Conservation (phyloP, 148 eudicot species). For the Hydrangea macrophylla region DNA sequence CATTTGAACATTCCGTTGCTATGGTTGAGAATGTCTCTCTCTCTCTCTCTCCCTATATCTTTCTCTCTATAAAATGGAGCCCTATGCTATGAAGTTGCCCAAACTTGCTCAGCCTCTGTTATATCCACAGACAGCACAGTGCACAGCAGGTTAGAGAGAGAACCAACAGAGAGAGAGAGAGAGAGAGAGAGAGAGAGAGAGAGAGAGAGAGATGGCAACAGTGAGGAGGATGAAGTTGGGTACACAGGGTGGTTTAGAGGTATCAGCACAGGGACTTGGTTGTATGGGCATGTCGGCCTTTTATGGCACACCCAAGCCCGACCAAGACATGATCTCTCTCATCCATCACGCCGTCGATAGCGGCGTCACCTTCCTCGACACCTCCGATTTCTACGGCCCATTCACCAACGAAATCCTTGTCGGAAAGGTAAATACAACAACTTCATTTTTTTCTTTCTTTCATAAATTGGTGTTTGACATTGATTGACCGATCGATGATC, state of each 20-base stretch:
- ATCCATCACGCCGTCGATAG: slow-evolving; percentile 23
- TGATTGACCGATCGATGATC: background rate
- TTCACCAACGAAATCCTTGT: slow-evolving; percentile 27
- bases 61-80: no score
- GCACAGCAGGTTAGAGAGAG: no score
- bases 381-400: slow-evolving; percentile 32
- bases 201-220: background rate
- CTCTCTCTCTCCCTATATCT: no score
- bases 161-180: no score
- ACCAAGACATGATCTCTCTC: slow-evolving; percentile 17
- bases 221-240: slow-evolving; percentile 26
- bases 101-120: no score
- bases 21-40: no score
- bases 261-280: slow-evolving; percentile 30
- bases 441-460: background rate
- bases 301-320: slow-evolving; percentile 18
- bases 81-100: no score
- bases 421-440: slow-evolving; percentile 25
- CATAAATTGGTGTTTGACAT: background rate
- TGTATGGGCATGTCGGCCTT: slow-evolving; percentile 29
- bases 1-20: no score
- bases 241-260: slow-evolving; percentile 4
- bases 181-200: no score
- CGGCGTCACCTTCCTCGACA: slow-evolving; percentile 30
- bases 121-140: no score